Evolutionary conservation across 23 red algal species (phyloP).

Genomic region (Porphyridium purpureum): DNA sequence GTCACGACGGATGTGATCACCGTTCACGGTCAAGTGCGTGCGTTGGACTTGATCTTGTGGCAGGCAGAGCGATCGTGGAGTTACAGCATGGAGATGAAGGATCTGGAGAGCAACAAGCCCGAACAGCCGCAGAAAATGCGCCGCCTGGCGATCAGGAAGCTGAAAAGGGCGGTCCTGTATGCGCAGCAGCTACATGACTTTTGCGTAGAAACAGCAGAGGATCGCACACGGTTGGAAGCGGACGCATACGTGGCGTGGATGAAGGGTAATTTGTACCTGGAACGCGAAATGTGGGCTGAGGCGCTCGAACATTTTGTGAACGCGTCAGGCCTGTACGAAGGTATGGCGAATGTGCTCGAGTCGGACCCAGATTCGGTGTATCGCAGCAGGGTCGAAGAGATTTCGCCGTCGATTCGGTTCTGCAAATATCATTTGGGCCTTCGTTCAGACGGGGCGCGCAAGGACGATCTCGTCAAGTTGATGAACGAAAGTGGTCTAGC

Average conservation of each 20-base stretch:
- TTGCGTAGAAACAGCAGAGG: constrained; percentile 8
- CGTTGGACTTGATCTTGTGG: constrained; percentile 37
- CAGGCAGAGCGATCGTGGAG: constrained; percentile 79
- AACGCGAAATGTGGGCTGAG: constrained; percentile 22
- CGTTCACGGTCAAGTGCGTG: constrained; percentile 9
- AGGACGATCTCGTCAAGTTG: too few species aligned
- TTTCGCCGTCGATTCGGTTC: constrained; percentile 46
- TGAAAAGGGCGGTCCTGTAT: constrained; percentile 20
- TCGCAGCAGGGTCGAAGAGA: constrained; percentile 36
- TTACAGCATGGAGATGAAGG: constrained; percentile 68
- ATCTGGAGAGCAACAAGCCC: too few species aligned
- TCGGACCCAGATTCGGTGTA: constrained; percentile 12
- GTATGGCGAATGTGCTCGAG: constrained; percentile 5
- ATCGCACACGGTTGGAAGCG: constrained; percentile 31
- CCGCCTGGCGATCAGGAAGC: constrained; percentile 13
- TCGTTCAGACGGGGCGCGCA: constrained; percentile 2
- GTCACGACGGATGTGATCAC: constrained; percentile 9
- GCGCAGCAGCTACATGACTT: constrained; percentile 24
- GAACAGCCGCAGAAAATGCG: too few species aligned
- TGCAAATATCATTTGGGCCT: constrained; percentile 37
- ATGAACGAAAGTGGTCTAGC: not conserved
- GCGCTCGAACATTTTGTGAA: constrained; percentile 17
- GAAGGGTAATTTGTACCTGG: constrained; percentile 18
- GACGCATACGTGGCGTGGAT: constrained; percentile 49
- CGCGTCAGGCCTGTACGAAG: constrained; percentile 27